phyloP scores from a whole-genome alignment of 1,139 yeast species.

The Kluyveromyces sp. region DNA sequence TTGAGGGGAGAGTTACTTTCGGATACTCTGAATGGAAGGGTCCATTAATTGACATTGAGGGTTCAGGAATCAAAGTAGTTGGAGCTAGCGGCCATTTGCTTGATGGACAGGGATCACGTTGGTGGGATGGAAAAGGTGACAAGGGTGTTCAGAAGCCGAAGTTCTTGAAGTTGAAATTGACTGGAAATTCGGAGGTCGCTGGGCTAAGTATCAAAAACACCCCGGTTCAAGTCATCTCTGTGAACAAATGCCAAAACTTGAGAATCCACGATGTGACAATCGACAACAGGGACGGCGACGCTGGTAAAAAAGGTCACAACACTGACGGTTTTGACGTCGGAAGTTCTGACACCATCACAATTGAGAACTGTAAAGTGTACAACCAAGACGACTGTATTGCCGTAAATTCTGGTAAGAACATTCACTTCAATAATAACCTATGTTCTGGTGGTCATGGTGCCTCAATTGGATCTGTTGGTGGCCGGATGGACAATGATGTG shows the following conservation, averaged over 20 bases:
- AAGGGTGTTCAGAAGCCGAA: slow-evolving; percentile 16
- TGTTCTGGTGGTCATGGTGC: slow-evolving; percentile 19
- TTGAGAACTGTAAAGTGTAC: slow-evolving; percentile 11
- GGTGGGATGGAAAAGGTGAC: slow-evolving; percentile 19
- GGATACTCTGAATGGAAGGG: slow-evolving; percentile 16
- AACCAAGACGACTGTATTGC: slow-evolving; percentile 19
- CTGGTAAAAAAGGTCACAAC: slow-evolving; percentile 12
- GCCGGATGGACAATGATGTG: slow-evolving; percentile 11
- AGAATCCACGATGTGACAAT: slow-evolving; percentile 9
- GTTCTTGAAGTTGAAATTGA: slow-evolving; percentile 12
- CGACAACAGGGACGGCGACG: slow-evolving; percentile 15
- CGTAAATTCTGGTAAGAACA: slow-evolving; percentile 15
- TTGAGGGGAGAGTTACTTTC: slow-evolving; percentile 15
- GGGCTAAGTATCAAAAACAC: slow-evolving; percentile 13
- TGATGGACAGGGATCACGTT: slow-evolving; percentile 14
- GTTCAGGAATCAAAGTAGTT: slow-evolving; percentile 12
- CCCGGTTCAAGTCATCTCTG: slow-evolving; percentile 14
- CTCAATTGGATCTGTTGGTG: slow-evolving; percentile 18
- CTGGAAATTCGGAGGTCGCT: slow-evolving; percentile 9
- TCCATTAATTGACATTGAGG: slow-evolving; percentile 14
- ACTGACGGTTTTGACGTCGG: slow-evolving; percentile 18
- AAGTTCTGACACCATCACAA: slow-evolving; percentile 9
- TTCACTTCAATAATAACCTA: slow-evolving; percentile 12
- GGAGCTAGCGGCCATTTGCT: slow-evolving; percentile 15
- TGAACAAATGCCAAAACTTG: slow-evolving; percentile 9